phyloP scores from a whole-genome alignment of 1,284 basidiomycete genomes.

The Moniliophthora roreri region DNA sequence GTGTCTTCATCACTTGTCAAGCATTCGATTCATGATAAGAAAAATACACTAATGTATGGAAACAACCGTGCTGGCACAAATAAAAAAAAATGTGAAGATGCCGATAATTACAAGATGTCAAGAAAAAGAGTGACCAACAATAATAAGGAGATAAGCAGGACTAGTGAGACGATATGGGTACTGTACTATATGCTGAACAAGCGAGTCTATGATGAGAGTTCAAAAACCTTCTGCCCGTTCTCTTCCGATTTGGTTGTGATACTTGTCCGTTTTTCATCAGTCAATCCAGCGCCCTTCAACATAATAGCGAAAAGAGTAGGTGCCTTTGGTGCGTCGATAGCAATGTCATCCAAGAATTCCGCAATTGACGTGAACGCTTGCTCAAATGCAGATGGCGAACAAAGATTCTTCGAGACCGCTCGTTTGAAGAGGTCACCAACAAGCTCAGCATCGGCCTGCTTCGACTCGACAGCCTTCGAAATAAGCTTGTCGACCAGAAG shows the following conservation, averaged over 20 bases:
- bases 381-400: constrained; percentile 59
- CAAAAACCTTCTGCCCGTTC: constrained; percentile 53
- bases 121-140: too few relatives aligned
- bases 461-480: constrained; percentile 73
- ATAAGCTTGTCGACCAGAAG: constrained; percentile 76
- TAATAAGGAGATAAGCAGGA: too few relatives aligned
- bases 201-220: constrained; percentile 51
- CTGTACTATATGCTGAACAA: background rate
- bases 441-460: constrained; percentile 81
- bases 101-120: too few relatives aligned
- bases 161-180: too few relatives aligned
- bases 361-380: constrained; percentile 67
- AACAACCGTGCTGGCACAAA: too few relatives aligned
- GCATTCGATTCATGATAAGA: too few relatives aligned
- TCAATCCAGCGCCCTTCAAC: constrained; percentile 66
- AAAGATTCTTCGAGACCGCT: constrained; percentile 54
- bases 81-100: too few relatives aligned
- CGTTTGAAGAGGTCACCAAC: constrained; percentile 70
- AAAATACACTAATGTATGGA: too few relatives aligned
- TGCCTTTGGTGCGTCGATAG: constrained; percentile 88
- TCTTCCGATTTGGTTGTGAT: constrained; percentile 62
- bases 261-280: constrained; percentile 55
- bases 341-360: constrained; percentile 82
- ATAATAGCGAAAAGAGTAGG: constrained; percentile 75
- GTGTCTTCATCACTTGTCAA: too few relatives aligned